phyloP scores from a whole-genome alignment of 2,329 filamentous ascomycete genomes.

The Fusarium proliferatum region DNA sequence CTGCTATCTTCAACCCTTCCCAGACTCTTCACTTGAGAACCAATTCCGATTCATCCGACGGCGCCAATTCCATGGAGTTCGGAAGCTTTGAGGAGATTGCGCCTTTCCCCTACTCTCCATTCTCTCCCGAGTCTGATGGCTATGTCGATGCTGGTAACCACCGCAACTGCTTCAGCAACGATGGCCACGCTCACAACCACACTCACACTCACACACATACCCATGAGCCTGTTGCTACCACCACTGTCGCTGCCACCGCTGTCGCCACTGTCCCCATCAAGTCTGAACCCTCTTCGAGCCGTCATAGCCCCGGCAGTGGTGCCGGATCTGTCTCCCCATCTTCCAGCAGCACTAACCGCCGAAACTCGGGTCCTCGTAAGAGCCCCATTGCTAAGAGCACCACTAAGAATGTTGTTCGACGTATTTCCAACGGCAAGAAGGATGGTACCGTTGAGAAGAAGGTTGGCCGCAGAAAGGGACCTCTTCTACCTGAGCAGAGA shows the following conservation, averaged over 20 bases:
- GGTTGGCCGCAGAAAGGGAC: slow-evolving; percentile 89
- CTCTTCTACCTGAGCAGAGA: slow-evolving; percentile 90
- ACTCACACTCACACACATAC: slow-evolving; percentile 19
- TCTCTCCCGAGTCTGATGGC: slow-evolving; percentile 84
- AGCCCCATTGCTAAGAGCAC: slow-evolving; percentile 80
- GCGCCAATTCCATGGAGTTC: slow-evolving; percentile 73
- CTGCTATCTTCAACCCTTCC: slow-evolving; percentile 89
- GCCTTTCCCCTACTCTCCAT: slow-evolving; percentile 78
- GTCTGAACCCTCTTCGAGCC: slow-evolving; percentile 61
- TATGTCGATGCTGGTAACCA: slow-evolving; percentile 71
- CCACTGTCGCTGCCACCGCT: slow-evolving; percentile 74
- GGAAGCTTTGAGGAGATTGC: slow-evolving; percentile 84
- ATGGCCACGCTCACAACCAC: slow-evolving; percentile 60
- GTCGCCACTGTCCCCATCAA: slow-evolving; percentile 78
- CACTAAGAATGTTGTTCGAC: slow-evolving; percentile 84
- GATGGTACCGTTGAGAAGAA: slow-evolving; percentile 87
- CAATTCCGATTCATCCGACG: slow-evolving; percentile 86
- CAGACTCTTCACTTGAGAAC: slow-evolving; percentile 91
- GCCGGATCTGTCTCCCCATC: slow-evolving; percentile 71
- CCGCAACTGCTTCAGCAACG: slow-evolving; percentile 71
- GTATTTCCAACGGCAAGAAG: slow-evolving; percentile 80
- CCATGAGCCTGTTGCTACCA: slow-evolving; percentile 71
- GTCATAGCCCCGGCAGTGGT: slow-evolving; percentile 70
- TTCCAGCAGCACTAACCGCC: slow-evolving; percentile 69
- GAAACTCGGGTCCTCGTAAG: slow-evolving; percentile 77